Conservation (phyloP, 2,329 filamentous ascomycete species). For the Fusarium subglutinans region DNA sequence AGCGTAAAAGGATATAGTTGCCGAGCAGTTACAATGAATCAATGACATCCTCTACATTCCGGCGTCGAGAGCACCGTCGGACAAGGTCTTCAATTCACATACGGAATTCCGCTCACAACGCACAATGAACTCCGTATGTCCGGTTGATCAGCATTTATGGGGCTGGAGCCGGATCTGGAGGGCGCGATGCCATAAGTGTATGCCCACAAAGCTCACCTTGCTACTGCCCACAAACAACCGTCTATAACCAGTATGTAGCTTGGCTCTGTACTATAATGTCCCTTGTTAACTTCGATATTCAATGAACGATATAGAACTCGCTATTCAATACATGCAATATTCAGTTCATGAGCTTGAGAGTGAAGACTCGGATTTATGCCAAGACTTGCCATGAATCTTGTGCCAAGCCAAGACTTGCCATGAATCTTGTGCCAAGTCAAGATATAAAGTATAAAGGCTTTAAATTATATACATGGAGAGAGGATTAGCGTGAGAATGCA, state of each 20-base stretch:
- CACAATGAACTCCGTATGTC: neutral
- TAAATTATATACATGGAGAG: accelerated
- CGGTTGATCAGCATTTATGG: neutral
- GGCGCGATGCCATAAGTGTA: too few relatives aligned
- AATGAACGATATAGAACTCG: too few relatives aligned
- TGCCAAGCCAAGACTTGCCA: neutral
- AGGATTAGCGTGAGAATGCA: neutral
- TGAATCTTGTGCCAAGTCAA: accelerated
- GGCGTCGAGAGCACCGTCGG: neutral
- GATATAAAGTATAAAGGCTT: neutral
- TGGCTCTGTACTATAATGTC: neutral
- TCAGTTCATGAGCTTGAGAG: too few relatives aligned
- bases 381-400: accelerated
- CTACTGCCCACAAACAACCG: neutral
- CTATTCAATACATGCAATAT: too few relatives aligned
- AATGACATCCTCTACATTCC: neutral
- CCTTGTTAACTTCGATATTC: too few relatives aligned
- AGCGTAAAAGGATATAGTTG: neutral
- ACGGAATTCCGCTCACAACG: neutral
- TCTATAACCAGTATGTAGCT: neutral
- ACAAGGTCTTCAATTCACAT: neutral
- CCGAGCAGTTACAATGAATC: neutral
- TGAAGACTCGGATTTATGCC: neutral
- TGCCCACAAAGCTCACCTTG: too few relatives aligned
- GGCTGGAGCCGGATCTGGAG: neutral